Evolutionary conservation across 2,329 filamentous ascomycete genomes (phyloP), one percentile per base, ranked within the genome.

Genomic region (Karstenula rhodostoma): DNA sequence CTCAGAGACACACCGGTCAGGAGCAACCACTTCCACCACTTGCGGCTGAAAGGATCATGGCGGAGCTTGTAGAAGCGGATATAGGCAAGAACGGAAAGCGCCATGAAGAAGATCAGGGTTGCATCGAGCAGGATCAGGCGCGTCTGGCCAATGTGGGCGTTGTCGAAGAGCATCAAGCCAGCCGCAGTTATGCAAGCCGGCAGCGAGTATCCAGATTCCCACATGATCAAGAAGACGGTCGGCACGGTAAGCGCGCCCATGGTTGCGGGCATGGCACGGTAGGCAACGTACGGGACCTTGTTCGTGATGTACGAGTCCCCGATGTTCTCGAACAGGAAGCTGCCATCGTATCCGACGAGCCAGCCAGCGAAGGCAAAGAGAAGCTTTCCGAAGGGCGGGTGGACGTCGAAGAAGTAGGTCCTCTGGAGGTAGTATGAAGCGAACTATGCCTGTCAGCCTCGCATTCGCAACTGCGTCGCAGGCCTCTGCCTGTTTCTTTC

Each of bases 21-120:
- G 64, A 99, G 88, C 61, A 99, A 87, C 95, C 95, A 99, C 81
- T 99, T 99, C 95, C 95, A 99, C 95, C 95, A 99, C 82, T 99
- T 98, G 63, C 93, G 88, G 61, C 91, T 88, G 78, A 99, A 99
- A 3, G 95, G 86, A 66, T 89, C 86, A 72, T 98, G 94, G 69
- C 95, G 88, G 68, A 94, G 84, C 85, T 98, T 99, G 84, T 98
- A 98, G 82, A 98, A 99, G 70, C 94, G 93, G 80, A 99, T 90
- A 80, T 99, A 99, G 84, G 87, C 93, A 58, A 97, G 85, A 58
- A 99, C 85, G 78, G 93, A 97, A 80, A 95, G 90, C 5, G 95
- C 93, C 93, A 99, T 98, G 78, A 94, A 93, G 65, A 98, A 88
- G 61, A 99, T 92, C 61, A 99, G 84, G 4, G 94, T 96, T 37